Conservation (phyloP, 345 rosid genomes). For the Pseudoturritis turrita region DNA sequence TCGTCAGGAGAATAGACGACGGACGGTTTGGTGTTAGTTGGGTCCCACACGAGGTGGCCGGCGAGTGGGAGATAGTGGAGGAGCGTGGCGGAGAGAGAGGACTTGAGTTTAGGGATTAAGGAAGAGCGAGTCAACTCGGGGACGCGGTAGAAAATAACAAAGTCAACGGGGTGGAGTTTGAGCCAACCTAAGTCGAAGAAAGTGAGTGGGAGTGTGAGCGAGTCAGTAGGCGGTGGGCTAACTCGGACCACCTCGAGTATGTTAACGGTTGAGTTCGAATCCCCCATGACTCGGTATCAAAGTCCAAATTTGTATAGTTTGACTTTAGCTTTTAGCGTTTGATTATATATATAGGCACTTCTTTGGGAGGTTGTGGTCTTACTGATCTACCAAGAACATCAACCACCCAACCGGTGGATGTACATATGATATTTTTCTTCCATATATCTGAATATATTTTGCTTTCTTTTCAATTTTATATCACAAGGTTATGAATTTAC, state of each 20-base stretch:
- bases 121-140: slow-evolving; percentile 7
- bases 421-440: neutral
- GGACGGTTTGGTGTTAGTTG: slow-evolving; percentile 17
- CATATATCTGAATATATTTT: too few species aligned
- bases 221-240: slow-evolving; percentile 23
- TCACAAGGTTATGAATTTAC: too few species aligned
- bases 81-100: slow-evolving; percentile 36
- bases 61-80: slow-evolving; percentile 41
- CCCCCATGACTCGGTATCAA: neutral
- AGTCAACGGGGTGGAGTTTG: slow-evolving; percentile 29
- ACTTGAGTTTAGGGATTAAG: slow-evolving; percentile 35
- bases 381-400: neutral
- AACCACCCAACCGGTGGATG: slow-evolving; percentile 27
- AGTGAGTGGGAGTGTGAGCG: slow-evolving; percentile 34
- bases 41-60: slow-evolving; percentile 34
- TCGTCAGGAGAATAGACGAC: slow-evolving; percentile 26
- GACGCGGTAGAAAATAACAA: slow-evolving; percentile 34
- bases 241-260: slow-evolving; percentile 26
- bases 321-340: neutral
- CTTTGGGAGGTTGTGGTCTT: slow-evolving; percentile 1
- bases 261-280: neutral
- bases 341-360: neutral
- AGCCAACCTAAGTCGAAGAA: slow-evolving; percentile 36
- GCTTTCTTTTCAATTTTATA: too few species aligned
- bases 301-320: neutral